These are phyloP conservation scores for Colletotrichum plurivorum DNA, from an alignment of 2,329 filamentous ascomycete species.

Conservation along the genomic window DNA sequence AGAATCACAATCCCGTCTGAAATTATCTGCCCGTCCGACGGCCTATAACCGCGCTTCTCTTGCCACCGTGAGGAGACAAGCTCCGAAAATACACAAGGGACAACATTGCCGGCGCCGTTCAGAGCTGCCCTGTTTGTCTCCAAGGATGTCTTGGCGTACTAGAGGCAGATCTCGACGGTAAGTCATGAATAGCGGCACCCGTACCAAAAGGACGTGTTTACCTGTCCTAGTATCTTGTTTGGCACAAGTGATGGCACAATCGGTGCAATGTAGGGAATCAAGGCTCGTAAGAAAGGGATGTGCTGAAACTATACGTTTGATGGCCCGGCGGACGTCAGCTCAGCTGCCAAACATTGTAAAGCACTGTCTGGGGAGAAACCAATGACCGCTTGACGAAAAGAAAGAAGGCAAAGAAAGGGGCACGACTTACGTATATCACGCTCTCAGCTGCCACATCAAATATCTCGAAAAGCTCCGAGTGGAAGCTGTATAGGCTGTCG, in stretches of 20 bases:
- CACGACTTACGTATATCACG: constrained; percentile 18
- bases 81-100: background rate
- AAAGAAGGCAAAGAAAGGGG: background rate
- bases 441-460: constrained; percentile 20
- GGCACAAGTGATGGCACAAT: constrained; percentile 11
- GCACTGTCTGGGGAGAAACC: no score
- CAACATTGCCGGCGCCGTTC: background rate
- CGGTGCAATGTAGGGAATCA: constrained; percentile 22
- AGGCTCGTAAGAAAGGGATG: constrained; percentile 2
- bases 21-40: constrained; percentile 12
- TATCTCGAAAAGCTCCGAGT: constrained; percentile 16
- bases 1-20: constrained; percentile 24
- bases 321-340: background rate
- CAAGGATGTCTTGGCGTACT: constrained; percentile 11
- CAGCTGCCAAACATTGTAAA: no score
- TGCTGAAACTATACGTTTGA: constrained; percentile 14
- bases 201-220: background rate
- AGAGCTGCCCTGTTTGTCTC: background rate
- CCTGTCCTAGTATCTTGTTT: constrained; percentile 23
- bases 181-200: no score
- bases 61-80: constrained; percentile 5
- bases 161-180: background rate
- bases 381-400: background rate
- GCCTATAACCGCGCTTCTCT: constrained; percentile 14
- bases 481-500: background rate